phyloP scores from a whole-genome alignment of 495 filamentous ascomycete species.

The Lasiosphaeria miniovina region DNA sequence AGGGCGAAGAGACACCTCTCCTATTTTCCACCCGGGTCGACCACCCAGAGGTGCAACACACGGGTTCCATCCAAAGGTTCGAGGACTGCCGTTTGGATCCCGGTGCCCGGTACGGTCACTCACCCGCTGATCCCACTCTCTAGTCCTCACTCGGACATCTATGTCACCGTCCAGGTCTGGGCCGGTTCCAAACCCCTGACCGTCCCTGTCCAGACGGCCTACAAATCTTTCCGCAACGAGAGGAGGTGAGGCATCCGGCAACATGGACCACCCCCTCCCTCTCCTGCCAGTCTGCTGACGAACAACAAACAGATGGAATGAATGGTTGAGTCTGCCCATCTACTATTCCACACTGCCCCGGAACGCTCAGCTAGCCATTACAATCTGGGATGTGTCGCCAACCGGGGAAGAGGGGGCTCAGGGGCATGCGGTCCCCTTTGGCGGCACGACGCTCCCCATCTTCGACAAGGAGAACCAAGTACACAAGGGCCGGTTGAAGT shows the following conservation, averaged over 20 bases:
- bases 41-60: constrained; percentile 73
- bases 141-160: constrained; percentile 77
- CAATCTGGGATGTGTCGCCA: constrained; percentile 90
- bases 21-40: constrained; percentile 75
- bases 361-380: constrained; percentile 83
- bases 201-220: constrained; percentile 85
- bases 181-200: constrained; percentile 93
- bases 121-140: constrained; percentile 9
- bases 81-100: not conserved
- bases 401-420: constrained; percentile 60
- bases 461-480: constrained; percentile 89
- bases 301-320: constrained; percentile 62
- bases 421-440: constrained; percentile 83
- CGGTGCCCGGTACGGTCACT: not conserved
- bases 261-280: too few species aligned
- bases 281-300: not conserved
- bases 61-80: constrained; percentile 65
- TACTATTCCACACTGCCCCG: constrained; percentile 74
- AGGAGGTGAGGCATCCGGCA: constrained; percentile 40
- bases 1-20: constrained; percentile 78
- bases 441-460: constrained; percentile 83
- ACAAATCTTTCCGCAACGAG: constrained; percentile 77
- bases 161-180: constrained; percentile 89
- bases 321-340: constrained; percentile 90
- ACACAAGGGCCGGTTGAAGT: constrained; percentile 89